phyloP scores from a whole-genome alignment of 192 early-diverging fungal genomes.

The Funneliformis mosseae region DNA sequence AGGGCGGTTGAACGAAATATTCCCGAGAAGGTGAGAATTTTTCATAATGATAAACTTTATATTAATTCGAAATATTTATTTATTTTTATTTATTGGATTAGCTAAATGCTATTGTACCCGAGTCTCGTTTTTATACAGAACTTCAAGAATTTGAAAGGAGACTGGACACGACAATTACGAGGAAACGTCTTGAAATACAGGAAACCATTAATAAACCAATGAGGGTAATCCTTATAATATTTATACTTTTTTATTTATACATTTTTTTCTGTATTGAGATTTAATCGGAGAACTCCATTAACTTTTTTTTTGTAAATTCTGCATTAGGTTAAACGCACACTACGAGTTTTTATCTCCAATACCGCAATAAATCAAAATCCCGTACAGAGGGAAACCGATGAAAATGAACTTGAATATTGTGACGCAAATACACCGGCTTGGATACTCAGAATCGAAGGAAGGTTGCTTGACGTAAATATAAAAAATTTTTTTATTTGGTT shows the following conservation, averaged over 20 bases:
- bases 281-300: neutral
- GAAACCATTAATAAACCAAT: slow-evolving; percentile 74
- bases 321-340: slow-evolving; percentile 68
- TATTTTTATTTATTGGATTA: slow-evolving; percentile 36
- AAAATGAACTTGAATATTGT: slow-evolving; percentile 48
- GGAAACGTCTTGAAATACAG: slow-evolving; percentile 88
- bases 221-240: slow-evolving; percentile 42
- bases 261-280: neutral
- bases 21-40: slow-evolving; percentile 9
- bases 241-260: neutral
- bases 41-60: neutral
- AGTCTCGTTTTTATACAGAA: slow-evolving; percentile 86
- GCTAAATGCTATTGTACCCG: slow-evolving; percentile 90
- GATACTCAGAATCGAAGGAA: slow-evolving; percentile 90
- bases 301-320: too few relatives aligned
- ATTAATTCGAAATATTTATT: neutral
- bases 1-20: slow-evolving; percentile 18
- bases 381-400: slow-evolving; percentile 48
- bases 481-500: neutral
- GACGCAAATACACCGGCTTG: slow-evolving; percentile 72
- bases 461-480: slow-evolving; percentile 74
- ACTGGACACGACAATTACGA: slow-evolving; percentile 86
- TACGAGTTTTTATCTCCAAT: slow-evolving; percentile 95
- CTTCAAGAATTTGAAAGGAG: slow-evolving; percentile 85
- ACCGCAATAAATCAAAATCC: slow-evolving; percentile 74